Conservation (phyloP, 371 early-diverging fungal species). For the Lichtheimia ramosa region DNA sequence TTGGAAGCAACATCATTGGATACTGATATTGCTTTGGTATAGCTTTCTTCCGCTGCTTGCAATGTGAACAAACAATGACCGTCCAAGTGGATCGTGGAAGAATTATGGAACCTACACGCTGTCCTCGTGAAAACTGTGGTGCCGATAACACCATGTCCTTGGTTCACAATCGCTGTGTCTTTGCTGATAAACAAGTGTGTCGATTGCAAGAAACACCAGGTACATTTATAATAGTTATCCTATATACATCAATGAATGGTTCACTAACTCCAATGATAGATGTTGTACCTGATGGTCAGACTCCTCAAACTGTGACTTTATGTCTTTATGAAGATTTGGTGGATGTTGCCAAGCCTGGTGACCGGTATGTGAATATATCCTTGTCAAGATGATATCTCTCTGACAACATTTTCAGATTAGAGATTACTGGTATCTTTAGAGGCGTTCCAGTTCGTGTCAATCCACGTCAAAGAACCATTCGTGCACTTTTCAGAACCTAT, state of each 20-base stretch:
- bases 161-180: slow-evolving; percentile 92
- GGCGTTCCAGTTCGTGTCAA: slow-evolving; percentile 97
- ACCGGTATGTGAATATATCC: slow-evolving; percentile 59
- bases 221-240: slow-evolving; percentile 19
- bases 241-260: background rate
- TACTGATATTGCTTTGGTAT: background rate
- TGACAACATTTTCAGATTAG: slow-evolving; percentile 45
- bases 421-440: slow-evolving; percentile 96
- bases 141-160: slow-evolving; percentile 83
- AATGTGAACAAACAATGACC: slow-evolving; percentile 81
- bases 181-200: slow-evolving; percentile 96
- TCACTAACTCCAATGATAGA: slow-evolving; percentile 50
- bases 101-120: slow-evolving; percentile 92
- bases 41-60: slow-evolving; percentile 91
- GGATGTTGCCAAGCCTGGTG: slow-evolving; percentile 97
- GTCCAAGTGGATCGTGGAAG: slow-evolving; percentile 92
- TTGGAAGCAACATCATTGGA: too few relatives aligned
- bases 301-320: slow-evolving; percentile 96
- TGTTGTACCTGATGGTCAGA: slow-evolving; percentile 98
- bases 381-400: background rate
- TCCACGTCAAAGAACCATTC: slow-evolving; percentile 88
- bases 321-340: slow-evolving; percentile 94
- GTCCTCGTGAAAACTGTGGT: slow-evolving; percentile 81
- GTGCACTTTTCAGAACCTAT: slow-evolving; percentile 95
- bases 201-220: slow-evolving; percentile 98